Evolutionary conservation across 2,329 filamentous ascomycete species (phyloP).

Genomic region (Zopfia rhizophila): DNA sequence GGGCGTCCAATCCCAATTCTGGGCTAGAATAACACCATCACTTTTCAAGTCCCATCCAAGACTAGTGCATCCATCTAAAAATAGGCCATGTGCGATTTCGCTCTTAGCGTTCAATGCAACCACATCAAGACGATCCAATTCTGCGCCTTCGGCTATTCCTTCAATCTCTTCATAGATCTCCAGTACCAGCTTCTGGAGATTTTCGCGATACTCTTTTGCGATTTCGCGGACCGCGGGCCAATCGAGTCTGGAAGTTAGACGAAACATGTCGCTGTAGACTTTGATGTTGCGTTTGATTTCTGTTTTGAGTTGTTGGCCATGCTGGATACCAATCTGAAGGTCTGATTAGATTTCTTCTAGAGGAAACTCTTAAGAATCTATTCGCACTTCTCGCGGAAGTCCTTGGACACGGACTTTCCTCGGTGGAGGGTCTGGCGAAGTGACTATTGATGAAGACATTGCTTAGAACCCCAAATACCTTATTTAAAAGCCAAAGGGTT

Average conservation of each 20-base stretch:
- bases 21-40: slow-evolving; percentile 53
- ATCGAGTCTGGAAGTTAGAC: slow-evolving; percentile 50
- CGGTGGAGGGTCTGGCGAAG: no score
- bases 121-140: slow-evolving; percentile 56
- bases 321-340: no score
- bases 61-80: slow-evolving; percentile 64
- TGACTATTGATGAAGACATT: no score
- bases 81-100: slow-evolving; percentile 64
- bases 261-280: slow-evolving; percentile 57
- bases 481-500: no score
- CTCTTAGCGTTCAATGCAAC: slow-evolving; percentile 64
- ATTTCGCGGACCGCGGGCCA: slow-evolving; percentile 54
- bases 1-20: slow-evolving; percentile 67
- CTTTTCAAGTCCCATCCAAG: slow-evolving; percentile 52
- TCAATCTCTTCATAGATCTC: slow-evolving; percentile 47
- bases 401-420: no score
- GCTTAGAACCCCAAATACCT: no score
- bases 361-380: no score
- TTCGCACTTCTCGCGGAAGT: no score
- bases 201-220: slow-evolving; percentile 56
- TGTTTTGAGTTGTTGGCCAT: no score
- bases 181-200: slow-evolving; percentile 50
- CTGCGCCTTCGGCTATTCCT: slow-evolving; percentile 61
- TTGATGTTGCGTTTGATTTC: slow-evolving; percentile 52
- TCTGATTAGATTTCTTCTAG: no score